Evolutionary conservation across 1,284 basidiomycete genomes (phyloP).

Genomic region (Puccinia triticina): DNA sequence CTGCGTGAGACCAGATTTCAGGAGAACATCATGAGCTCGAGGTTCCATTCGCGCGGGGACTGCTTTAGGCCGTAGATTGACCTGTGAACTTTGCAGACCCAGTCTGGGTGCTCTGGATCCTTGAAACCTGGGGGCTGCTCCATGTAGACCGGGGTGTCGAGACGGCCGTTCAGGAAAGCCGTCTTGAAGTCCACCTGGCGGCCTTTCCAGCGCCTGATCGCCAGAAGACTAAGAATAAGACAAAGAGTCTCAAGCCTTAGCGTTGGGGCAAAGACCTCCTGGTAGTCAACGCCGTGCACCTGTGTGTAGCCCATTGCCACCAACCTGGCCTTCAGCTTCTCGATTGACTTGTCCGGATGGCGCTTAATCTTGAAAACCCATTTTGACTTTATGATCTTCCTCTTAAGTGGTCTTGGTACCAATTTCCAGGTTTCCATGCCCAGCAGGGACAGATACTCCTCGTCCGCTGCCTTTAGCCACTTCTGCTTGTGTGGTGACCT

Average conservation of each 20-base stretch:
- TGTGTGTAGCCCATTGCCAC: conserved; percentile 25
- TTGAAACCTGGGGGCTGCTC: conserved; percentile 1
- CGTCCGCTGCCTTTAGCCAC: conserved; percentile 22
- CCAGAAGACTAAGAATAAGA: conserved; percentile 14
- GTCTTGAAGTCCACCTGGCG: conserved; percentile 18
- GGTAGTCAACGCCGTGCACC: not conserved
- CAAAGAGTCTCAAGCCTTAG: conserved; percentile 1
- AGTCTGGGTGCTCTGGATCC: not conserved
- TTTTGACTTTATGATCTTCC: conserved; percentile 14
- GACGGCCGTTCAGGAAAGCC: too few species aligned
- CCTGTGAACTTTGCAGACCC: not conserved
- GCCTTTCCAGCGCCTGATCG: not conserved
- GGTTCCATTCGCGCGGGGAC: not conserved
- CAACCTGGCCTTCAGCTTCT: not conserved
- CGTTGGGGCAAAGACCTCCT: conserved; percentile 19
- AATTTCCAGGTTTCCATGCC: conserved; percentile 10
- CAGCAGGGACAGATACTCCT: not conserved
- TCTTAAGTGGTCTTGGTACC: not conserved
- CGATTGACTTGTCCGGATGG: not conserved
- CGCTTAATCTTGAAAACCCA: conserved; percentile 32
- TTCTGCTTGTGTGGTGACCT: conserved; percentile 4
- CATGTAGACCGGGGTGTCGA: not conserved
- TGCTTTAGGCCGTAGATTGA: not conserved
- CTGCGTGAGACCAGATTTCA: not conserved
- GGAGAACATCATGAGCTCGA: not conserved